Percentiles rank a stretch among this genome's conserved stretches.
Evolutionary conservation across 2,329 filamentous ascomycete genomes (phyloP).

Genomic region (Hypocreales sp.): DNA sequence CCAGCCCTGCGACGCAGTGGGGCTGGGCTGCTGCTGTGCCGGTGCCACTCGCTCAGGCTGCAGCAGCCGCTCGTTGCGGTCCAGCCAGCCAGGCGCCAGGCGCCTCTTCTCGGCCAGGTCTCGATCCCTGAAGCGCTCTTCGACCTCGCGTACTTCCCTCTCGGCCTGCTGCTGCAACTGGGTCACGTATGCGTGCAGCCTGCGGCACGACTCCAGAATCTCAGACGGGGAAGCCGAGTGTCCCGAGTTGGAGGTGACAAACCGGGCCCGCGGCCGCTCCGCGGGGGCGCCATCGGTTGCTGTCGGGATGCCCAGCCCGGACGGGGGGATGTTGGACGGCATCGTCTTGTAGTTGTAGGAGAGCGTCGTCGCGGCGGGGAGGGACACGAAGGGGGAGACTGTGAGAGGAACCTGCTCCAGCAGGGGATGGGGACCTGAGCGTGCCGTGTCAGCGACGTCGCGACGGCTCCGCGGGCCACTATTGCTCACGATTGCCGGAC

Average conservation of each 20-base stretch:
- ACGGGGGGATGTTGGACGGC: conserved; percentile 62
- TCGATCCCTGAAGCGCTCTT: conserved; percentile 45
- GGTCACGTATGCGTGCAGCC: conserved; percentile 60
- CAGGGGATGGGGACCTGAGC: conserved; percentile 63
- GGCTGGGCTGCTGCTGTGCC: conserved; percentile 10
- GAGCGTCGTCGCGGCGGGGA: conserved; percentile 78
- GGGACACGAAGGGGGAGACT: conserved; percentile 83
- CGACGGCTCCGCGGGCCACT: not conserved
- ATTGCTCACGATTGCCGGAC: conserved; percentile 20
- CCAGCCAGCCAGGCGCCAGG: conserved; percentile 67
- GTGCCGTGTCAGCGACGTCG: conserved; percentile 4
- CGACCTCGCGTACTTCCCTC: conserved; percentile 51
- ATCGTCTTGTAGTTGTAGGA: conserved; percentile 92
- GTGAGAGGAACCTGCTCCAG: conserved; percentile 86
- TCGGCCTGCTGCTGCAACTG: conserved; percentile 54
- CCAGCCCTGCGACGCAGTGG: too few relatives aligned
- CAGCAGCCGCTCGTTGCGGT: conserved; percentile 54
- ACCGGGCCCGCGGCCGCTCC: conserved; percentile 39
- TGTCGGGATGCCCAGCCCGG: conserved; percentile 18
- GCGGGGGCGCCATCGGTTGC: conserved; percentile 17
- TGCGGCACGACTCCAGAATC: conserved; percentile 68
- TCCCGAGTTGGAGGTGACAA: conserved; percentile 63
- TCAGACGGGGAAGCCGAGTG: conserved; percentile 77
- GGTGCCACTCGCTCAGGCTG: conserved; percentile 42
- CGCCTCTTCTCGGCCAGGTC: conserved; percentile 68